These are phyloP conservation scores for Babesia ovata DNA, from an alignment of 169 alveolate species.

Conservation along the genomic window DNA sequence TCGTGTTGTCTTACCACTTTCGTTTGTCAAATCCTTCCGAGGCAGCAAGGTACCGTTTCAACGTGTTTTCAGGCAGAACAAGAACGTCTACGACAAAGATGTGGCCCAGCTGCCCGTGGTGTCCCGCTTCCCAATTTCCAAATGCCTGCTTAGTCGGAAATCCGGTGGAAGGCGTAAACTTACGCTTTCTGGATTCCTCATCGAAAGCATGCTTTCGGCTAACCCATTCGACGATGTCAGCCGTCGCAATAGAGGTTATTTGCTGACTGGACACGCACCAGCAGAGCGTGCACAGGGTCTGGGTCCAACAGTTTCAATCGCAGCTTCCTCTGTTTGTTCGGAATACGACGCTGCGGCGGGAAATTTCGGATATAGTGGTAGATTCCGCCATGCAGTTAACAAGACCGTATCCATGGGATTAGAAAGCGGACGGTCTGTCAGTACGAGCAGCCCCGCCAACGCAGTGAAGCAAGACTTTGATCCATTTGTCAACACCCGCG, in stretches of 20 bases:
- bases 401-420: neutral
- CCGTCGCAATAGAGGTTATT: too few relatives aligned
- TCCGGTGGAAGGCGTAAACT: slow-evolving; percentile 7
- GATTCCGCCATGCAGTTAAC: neutral
- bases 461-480: neutral
- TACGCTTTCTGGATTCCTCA: neutral
- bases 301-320: too few relatives aligned
- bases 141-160: slow-evolving; percentile 6
- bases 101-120: slow-evolving; percentile 17
- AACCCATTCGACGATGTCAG: neutral
- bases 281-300: too few relatives aligned
- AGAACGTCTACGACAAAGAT: slow-evolving; percentile 6
- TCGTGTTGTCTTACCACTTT: slow-evolving; percentile 1
- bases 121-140: neutral
- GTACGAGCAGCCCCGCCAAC: neutral
- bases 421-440: neutral
- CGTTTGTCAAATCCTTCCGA: slow-evolving; percentile 4
- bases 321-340: neutral
- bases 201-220: neutral
- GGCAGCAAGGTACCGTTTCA: slow-evolving; percentile 3
- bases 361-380: neutral
- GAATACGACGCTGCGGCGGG: neutral
- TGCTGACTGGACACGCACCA: too few relatives aligned
- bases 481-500: neutral
- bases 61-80: neutral